Percentiles rank a stretch among this genome's conserved stretches.
Evolutionary conservation across 2,329 filamentous ascomycete genomes (phyloP).

Genomic region (Sphaceloma murrayae): DNA sequence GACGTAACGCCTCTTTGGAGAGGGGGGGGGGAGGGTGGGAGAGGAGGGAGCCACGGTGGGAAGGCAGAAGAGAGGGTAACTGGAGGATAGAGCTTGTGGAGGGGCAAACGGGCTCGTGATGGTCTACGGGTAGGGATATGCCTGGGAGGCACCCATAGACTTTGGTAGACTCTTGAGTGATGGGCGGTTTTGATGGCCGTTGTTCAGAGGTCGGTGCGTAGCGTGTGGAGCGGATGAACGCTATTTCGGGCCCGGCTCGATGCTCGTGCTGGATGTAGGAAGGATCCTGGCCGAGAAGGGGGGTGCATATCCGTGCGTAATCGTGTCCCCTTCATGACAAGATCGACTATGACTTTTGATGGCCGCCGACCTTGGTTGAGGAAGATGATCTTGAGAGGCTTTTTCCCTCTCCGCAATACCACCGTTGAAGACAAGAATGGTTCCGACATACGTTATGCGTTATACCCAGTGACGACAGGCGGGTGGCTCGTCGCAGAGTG

Average conservation of each 20-base stretch:
- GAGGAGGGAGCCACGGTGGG: background rate
- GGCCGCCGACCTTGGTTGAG: too few species aligned
- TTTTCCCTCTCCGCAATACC: too few species aligned
- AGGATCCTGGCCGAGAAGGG: too few species aligned
- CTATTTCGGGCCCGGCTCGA: slow-evolving; percentile 3
- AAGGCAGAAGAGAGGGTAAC: background rate
- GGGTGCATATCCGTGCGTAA: slow-evolving; percentile 5
- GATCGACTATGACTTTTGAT: background rate
- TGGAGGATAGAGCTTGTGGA: background rate
- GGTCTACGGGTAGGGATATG: slow-evolving; percentile 3
- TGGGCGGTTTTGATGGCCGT: slow-evolving; percentile 6
- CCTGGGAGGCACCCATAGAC: background rate
- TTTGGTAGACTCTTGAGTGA: too few species aligned
- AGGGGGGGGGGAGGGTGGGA: background rate
- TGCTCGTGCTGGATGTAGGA: background rate
- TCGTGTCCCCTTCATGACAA: background rate
- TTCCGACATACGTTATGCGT: background rate
- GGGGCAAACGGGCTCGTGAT: slow-evolving; percentile 7
- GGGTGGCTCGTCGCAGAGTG: slow-evolving; percentile 11
- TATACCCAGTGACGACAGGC: slow-evolving; percentile 1
- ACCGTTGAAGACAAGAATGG: background rate
- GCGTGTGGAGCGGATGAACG: slow-evolving; percentile 12
- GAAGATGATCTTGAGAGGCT: too few species aligned
- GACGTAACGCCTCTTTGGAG: background rate
- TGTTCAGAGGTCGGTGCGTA: slow-evolving; percentile 15